phyloP scores from a whole-genome alignment of 495 filamentous ascomycete genomes.

The Jackrogersella minutella region DNA sequence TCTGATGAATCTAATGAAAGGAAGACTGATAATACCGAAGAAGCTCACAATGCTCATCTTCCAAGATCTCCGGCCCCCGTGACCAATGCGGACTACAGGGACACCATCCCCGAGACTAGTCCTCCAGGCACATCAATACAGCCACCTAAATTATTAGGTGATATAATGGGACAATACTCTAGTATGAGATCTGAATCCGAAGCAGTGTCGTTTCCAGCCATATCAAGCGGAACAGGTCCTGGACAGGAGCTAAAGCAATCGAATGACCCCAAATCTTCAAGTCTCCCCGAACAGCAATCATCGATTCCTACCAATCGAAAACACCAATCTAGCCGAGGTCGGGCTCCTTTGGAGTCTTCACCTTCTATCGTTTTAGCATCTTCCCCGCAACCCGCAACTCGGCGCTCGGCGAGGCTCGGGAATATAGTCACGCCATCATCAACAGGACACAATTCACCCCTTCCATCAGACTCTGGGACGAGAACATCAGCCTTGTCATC shows the following conservation, averaged over 20 bases:
- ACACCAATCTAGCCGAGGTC: not conserved
- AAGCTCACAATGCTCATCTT: slow-evolving; percentile 2
- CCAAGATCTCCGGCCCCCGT: slow-evolving; percentile 15
- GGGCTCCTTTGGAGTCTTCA: slow-evolving; percentile 15
- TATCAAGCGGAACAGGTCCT: slow-evolving; percentile 6
- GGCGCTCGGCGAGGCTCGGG: slow-evolving; percentile 17
- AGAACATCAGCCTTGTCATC: slow-evolving; percentile 46
- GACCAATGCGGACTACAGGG: slow-evolving; percentile 34
- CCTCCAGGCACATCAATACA: slow-evolving; percentile 37
- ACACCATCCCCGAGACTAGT: slow-evolving; percentile 53
- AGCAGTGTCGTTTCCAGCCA: slow-evolving; percentile 26
- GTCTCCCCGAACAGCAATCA: slow-evolving; percentile 16
- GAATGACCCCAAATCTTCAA: slow-evolving; percentile 10
- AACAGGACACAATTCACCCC: slow-evolving; percentile 4
- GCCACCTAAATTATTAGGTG: slow-evolving; percentile 26
- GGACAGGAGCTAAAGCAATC: not conserved
- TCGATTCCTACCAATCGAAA: slow-evolving; percentile 12
- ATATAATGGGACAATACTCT: slow-evolving; percentile 34
- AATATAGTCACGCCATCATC: slow-evolving; percentile 32
- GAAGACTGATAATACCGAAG: slow-evolving; percentile 2
- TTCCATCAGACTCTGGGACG: slow-evolving; percentile 26
- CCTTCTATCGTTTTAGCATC: slow-evolving; percentile 39
- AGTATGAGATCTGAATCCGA: slow-evolving; percentile 27
- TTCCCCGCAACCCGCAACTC: slow-evolving; percentile 26
- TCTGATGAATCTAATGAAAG: slow-evolving; percentile 24